Conservation (phyloP, 208 protist species). For the Leishmania guyanensis region DNA sequence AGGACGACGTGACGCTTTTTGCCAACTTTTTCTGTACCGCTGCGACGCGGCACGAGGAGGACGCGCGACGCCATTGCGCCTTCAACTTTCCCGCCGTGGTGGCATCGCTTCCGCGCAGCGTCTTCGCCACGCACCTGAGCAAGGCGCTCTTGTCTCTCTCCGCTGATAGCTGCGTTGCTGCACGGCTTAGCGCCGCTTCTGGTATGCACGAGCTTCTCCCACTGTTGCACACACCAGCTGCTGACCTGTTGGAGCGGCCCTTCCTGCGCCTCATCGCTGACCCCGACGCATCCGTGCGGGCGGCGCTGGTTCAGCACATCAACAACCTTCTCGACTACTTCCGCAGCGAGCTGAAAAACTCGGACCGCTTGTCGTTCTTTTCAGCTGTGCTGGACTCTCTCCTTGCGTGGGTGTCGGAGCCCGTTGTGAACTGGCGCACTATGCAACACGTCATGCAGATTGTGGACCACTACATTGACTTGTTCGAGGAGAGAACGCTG, state of each 20-base stretch:
- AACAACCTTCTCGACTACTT: constrained; percentile 76
- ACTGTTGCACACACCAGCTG: constrained; percentile 65
- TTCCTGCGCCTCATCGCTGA: constrained; percentile 75
- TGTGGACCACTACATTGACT: constrained; percentile 53
- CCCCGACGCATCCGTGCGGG: constrained; percentile 54
- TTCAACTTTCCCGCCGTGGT: constrained; percentile 91
- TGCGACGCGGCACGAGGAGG: constrained; percentile 58
- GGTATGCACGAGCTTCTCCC: constrained; percentile 87
- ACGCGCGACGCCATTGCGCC: constrained; percentile 76
- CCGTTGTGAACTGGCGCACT: constrained; percentile 69
- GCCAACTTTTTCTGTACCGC: constrained; percentile 78
- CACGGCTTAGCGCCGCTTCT: constrained; percentile 70
- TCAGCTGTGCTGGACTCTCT: constrained; percentile 46
- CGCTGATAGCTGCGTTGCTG: constrained; percentile 50
- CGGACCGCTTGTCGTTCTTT: constrained; percentile 58
- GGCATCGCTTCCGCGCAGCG: constrained; percentile 74
- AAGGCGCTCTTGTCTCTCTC: constrained; percentile 66
- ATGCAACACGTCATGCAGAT: constrained; percentile 70
- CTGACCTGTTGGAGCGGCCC: constrained; percentile 56
- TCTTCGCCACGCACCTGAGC: constrained; percentile 71
- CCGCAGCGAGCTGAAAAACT: constrained; percentile 36
- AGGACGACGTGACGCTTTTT: constrained; percentile 86
- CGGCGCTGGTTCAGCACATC: constrained; percentile 59
- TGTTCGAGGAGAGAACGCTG: constrained; percentile 57
- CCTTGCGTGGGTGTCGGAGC: constrained; percentile 39